These are phyloP conservation scores for Amanita jacksonii DNA, from an alignment of 768 basidiomycete genomes.

Conservation along the genomic window DNA sequence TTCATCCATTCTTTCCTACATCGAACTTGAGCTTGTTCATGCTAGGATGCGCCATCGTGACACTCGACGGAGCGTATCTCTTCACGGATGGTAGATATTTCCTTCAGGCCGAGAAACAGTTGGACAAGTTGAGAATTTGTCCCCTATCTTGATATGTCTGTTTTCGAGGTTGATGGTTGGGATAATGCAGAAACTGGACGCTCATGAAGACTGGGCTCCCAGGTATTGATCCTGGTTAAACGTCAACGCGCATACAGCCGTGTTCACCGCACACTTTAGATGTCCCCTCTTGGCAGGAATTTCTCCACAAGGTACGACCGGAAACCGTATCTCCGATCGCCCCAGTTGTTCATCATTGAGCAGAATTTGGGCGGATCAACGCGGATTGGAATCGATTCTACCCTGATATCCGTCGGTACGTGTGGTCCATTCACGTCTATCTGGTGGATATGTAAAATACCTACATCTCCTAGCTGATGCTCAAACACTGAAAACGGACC, in stretches of 20 bases:
- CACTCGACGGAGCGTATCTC: slow-evolving; percentile 45
- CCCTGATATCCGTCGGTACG: slow-evolving; percentile 58
- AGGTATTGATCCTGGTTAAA: slow-evolving; percentile 29
- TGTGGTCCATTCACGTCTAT: no score
- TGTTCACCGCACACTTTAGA: slow-evolving; percentile 30
- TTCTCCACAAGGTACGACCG: slow-evolving; percentile 52
- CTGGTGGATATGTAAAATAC: no score
- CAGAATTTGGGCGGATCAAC: slow-evolving; percentile 54
- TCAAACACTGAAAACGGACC: slow-evolving; percentile 45
- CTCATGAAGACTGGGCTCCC: slow-evolving; percentile 89
- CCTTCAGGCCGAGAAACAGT: slow-evolving; percentile 83
- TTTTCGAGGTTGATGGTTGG: slow-evolving; percentile 1
- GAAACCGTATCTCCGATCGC: neutral
- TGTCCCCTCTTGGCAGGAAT: slow-evolving; percentile 88
- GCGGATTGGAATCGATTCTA: slow-evolving; percentile 78
- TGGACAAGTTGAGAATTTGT: slow-evolving; percentile 53
- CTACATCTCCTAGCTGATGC: slow-evolving; percentile 44
- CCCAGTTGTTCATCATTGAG: neutral
- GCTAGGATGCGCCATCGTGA: slow-evolving; percentile 15
- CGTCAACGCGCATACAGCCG: neutral
- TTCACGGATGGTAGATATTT: slow-evolving; percentile 98
- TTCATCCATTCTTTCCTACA: neutral
- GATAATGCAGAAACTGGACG: slow-evolving; percentile 64
- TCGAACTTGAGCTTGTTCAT: no score
- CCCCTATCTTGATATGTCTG: neutral